Conservation (phyloP, 257 asterid species). For the Solanum megistacrolobum region DNA sequence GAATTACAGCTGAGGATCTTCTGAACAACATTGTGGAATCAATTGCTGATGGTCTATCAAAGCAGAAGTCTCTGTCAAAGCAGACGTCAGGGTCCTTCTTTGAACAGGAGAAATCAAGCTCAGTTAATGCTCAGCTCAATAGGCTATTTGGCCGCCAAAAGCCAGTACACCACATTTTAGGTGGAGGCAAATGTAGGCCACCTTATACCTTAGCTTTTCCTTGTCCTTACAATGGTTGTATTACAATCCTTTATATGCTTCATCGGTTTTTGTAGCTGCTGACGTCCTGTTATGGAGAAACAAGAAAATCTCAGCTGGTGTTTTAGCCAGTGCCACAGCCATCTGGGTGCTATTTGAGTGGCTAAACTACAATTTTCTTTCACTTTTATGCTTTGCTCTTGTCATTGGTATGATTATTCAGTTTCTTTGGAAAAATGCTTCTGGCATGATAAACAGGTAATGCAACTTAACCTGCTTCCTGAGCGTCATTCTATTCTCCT, state of each 20-base stretch:
- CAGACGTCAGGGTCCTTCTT: constrained; percentile 43
- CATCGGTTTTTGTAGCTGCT: constrained; percentile 49
- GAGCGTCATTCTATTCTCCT: neutral
- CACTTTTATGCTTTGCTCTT: constrained; percentile 51
- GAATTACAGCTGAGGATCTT: constrained; percentile 51
- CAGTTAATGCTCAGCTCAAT: constrained; percentile 34
- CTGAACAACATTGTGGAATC: constrained; percentile 53
- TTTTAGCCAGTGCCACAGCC: constrained; percentile 48
- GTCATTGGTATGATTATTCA: constrained; percentile 46
- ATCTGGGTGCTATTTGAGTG: constrained; percentile 80
- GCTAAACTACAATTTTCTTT: constrained; percentile 69
- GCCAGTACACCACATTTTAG: constrained; percentile 64
- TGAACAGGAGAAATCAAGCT: constrained; percentile 35
- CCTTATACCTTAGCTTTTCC: neutral
- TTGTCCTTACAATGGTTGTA: neutral
- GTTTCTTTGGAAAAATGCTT: constrained; percentile 56
- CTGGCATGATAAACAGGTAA: constrained; percentile 41
- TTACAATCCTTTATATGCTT: neutral
- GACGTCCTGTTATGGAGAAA: constrained; percentile 82
- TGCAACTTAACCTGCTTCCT: neutral
- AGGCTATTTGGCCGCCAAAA: constrained; percentile 76
- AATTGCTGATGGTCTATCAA: constrained; percentile 41
- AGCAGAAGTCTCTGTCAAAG: constrained; percentile 43
- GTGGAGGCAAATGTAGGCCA: constrained; percentile 75
- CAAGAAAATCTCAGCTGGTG: constrained; percentile 73